These are phyloP conservation scores for Mytilinidion resinicola DNA, from an alignment of 495 filamentous ascomycete species.

Conservation along the genomic window DNA sequence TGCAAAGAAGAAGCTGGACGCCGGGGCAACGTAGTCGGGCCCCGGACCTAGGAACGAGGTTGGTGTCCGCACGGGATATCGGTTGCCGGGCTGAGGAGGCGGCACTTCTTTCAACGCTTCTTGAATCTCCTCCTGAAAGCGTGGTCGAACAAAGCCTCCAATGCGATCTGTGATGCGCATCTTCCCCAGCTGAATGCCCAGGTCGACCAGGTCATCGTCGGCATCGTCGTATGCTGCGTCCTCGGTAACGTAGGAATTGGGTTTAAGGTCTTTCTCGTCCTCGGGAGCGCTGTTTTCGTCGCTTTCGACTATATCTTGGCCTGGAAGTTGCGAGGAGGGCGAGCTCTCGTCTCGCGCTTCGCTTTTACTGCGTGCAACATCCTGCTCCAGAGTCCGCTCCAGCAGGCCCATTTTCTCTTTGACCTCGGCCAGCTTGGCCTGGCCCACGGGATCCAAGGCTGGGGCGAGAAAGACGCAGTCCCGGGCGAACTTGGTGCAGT, in stretches of 20 bases:
- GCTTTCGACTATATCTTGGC: slow-evolving; percentile 24
- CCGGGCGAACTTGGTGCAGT: slow-evolving; percentile 55
- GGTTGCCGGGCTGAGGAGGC: neutral
- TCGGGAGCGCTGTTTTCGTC: slow-evolving; percentile 42
- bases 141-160: slow-evolving; percentile 49
- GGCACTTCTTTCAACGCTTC: slow-evolving; percentile 20
- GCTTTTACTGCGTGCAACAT: slow-evolving; percentile 39
- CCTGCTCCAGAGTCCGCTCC: slow-evolving; percentile 54
- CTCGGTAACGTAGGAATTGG: slow-evolving; percentile 49
- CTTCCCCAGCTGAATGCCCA: slow-evolving; percentile 63
- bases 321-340: slow-evolving; percentile 16
- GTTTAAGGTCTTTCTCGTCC: slow-evolving; percentile 44
- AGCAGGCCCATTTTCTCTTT: slow-evolving; percentile 64
- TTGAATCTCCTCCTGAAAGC: slow-evolving; percentile 56
- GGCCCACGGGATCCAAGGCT: slow-evolving; percentile 53
- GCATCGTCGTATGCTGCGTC: slow-evolving; percentile 56
- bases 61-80: slow-evolving; percentile 3
- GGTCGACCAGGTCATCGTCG: slow-evolving; percentile 60
- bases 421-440: slow-evolving; percentile 57
- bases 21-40: slow-evolving; percentile 37
- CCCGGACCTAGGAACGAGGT: slow-evolving; percentile 31
- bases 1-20: slow-evolving; percentile 64
- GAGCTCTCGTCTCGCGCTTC: neutral
- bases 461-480: slow-evolving; percentile 61
- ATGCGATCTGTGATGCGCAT: slow-evolving; percentile 68